phyloP scores from a whole-genome alignment of 2,329 filamentous ascomycete genomes.

The Trichoderma atroviride region DNA sequence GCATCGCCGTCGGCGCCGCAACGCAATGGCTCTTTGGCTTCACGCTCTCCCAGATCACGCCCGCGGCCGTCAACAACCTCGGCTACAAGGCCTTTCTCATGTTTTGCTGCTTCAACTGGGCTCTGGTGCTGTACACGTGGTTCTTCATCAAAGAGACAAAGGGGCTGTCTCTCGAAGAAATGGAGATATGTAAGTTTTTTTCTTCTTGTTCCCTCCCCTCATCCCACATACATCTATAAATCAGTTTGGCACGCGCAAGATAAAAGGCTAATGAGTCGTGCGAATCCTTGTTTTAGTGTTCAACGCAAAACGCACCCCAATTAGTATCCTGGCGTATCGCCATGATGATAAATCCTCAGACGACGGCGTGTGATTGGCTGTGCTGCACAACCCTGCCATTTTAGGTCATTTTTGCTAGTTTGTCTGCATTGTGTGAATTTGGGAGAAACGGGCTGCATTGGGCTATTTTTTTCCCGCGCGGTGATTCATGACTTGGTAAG shows the following conservation, averaged over 20 bases:
- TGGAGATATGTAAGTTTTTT: constrained; percentile 31
- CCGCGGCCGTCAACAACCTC: constrained; percentile 50
- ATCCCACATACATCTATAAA: not conserved
- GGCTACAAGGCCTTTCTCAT: constrained; percentile 54
- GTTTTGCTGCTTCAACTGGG: constrained; percentile 39
- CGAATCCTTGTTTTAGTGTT: constrained; percentile 26
- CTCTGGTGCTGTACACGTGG: constrained; percentile 22
- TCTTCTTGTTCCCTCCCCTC: not conserved
- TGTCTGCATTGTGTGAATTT: not conserved
- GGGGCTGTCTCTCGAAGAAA: constrained; percentile 34
- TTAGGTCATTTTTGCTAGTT: not conserved
- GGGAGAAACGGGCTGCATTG: not conserved
- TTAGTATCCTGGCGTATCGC: constrained; percentile 26
- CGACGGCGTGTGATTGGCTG: constrained; percentile 15
- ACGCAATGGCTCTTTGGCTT: constrained; percentile 58
- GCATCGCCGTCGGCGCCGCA: constrained; percentile 52
- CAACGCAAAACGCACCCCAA: constrained; percentile 29
- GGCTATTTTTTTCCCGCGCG: not conserved
- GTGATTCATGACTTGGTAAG: constrained; percentile 19
- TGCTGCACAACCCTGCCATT: not conserved
- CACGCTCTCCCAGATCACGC: constrained; percentile 51
- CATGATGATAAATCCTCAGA: constrained; percentile 23
- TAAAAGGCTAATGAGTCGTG: not conserved
- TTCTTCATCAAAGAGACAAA: constrained; percentile 31
- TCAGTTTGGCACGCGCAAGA: not conserved